A percentile compares a stretch with the other conserved stretches of the same genome.
These are phyloP conservation scores for Oryza meridionalis DNA, from an alignment of 176 grass and related monocot genomes.

Conservation along the genomic window DNA sequence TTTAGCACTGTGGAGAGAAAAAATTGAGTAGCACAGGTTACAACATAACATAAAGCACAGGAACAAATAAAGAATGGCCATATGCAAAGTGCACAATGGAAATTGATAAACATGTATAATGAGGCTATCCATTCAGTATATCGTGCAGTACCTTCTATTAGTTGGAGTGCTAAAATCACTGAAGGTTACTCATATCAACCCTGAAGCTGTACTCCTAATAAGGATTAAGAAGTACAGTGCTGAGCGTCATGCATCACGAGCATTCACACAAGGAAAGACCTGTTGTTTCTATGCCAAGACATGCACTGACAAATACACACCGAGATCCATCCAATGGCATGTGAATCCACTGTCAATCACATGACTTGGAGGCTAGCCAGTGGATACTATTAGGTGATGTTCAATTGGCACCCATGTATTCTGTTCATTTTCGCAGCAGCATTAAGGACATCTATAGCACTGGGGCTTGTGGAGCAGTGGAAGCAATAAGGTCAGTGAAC, in stretches of 20 bases:
- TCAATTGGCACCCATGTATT: neutral
- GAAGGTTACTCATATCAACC: neutral
- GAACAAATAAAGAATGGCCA: neutral
- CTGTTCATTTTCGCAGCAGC: neutral
- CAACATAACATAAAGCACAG: neutral
- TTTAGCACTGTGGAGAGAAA: neutral
- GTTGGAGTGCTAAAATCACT: neutral
- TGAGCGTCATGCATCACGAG: neutral
- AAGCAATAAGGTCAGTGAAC: neutral
- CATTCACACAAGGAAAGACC: neutral
- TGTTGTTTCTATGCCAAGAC: neutral
- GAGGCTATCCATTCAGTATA: neutral
- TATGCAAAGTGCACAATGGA: neutral
- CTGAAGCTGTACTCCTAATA: slow-evolving; percentile 16
- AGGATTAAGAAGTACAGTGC: neutral
- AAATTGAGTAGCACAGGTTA: neutral
- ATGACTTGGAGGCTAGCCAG: slow-evolving; percentile 1
- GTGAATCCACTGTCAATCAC: neutral
- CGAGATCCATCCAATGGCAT: neutral
- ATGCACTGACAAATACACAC: neutral
- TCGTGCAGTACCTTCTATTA: neutral
- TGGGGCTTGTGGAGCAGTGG: neutral
- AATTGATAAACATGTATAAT: slow-evolving; percentile 15
- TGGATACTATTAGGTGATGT: neutral
- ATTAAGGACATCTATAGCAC: neutral